phyloP scores from a whole-genome alignment of 2,329 filamentous ascomycete species.

The Fusarium concolor region DNA sequence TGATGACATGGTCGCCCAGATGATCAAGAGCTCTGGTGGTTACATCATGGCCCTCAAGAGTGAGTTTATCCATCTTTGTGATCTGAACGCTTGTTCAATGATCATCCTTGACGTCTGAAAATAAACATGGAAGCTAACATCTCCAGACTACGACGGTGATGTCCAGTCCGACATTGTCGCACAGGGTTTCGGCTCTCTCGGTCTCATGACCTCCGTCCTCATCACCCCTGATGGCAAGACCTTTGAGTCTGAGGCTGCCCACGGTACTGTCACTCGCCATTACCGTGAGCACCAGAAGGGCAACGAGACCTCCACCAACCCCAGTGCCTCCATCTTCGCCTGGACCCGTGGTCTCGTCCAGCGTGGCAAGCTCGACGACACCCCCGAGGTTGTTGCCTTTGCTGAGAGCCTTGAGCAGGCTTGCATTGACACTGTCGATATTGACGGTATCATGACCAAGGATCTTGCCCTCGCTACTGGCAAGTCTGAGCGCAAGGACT shows the following conservation, averaged over 20 bases:
- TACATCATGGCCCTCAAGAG: conserved; percentile 99
- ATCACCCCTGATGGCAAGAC: conserved; percentile 97
- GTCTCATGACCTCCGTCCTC: conserved; percentile 97
- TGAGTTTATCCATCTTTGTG: conserved; percentile 58
- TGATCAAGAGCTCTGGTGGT: conserved; percentile 98
- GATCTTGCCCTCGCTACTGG: conserved; percentile 95
- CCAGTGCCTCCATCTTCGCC: conserved; percentile 98
- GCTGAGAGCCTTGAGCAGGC: conserved; percentile 93
- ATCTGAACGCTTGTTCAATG: conserved; percentile 20
- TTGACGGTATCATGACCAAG: conserved; percentile 99
- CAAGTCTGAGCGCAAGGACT: conserved; percentile 84
- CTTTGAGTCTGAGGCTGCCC: conserved; percentile 96
- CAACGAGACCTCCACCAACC: conserved; percentile 96
- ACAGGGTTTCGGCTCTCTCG: conserved; percentile 97
- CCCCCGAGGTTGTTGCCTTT: conserved; percentile 91
- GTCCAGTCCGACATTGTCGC: conserved; percentile 99
- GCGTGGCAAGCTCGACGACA: conserved; percentile 91
- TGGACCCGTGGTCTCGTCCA: conserved; percentile 96
- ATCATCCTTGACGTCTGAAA: conserved; percentile 3
- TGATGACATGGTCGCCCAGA: conserved; percentile 99
- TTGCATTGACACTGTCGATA: conserved; percentile 92
- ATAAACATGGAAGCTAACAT: conserved; percentile 25
- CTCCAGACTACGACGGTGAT: conserved; percentile 94
- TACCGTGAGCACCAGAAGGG: conserved; percentile 99
- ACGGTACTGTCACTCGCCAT: conserved; percentile 98